These are phyloP conservation scores for Linum tenue DNA, from an alignment of 345 rosid genomes.

Conservation along the genomic window DNA sequence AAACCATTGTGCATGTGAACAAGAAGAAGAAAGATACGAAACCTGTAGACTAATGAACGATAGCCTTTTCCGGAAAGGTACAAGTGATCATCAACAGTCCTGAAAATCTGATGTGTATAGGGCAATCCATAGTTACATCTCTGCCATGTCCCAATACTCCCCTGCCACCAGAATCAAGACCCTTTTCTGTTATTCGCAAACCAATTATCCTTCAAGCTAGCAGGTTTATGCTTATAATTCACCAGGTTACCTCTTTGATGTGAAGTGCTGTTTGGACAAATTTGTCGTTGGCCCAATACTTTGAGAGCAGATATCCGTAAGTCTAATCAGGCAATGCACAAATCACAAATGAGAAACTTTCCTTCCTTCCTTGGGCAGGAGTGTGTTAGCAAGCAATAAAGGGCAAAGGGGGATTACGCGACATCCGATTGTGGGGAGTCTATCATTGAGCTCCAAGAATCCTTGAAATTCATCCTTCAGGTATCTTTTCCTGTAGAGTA, in stretches of 20 bases:
- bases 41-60: conserved; percentile 4
- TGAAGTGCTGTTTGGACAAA: conserved; percentile 16
- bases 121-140: not conserved
- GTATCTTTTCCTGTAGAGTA: conserved; percentile 18
- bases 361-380: no score
- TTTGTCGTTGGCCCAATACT: conserved; percentile 9
- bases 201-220: no score
- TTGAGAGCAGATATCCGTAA: conserved; percentile 11
- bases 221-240: no score
- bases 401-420: conserved; percentile 21
- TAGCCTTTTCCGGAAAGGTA: not conserved
- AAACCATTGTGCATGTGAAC: not conserved
- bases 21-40: not conserved
- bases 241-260: conserved; percentile 17
- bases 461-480: conserved; percentile 11
- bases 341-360: not conserved
- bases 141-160: not conserved
- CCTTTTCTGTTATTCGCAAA: not conserved
- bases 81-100: not conserved
- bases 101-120: not conserved
- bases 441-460: conserved; percentile 11
- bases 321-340: conserved; percentile 1
- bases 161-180: not conserved
- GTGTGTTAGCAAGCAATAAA: no score
- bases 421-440: conserved; percentile 22